Evolutionary conservation across 805 yeast species (phyloP), one percentile per base, ranked within the genome.

Genomic region (Kodamaea kaohsiungensis): DNA sequence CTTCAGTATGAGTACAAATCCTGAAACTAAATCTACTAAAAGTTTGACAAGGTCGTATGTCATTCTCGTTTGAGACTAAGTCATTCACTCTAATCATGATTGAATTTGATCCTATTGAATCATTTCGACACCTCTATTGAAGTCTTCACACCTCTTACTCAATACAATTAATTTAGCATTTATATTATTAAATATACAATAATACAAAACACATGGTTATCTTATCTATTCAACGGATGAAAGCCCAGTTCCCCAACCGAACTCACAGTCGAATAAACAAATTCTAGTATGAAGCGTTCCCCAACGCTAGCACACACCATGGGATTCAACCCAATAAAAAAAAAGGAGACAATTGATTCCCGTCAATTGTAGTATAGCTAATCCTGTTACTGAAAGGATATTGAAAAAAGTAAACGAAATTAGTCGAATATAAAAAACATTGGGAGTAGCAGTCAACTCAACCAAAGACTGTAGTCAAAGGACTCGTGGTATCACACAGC

Each of bases 191-290:
- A 49, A 50, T 49, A 49, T 48, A 50, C 48, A 46, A 46, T 46
- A 30, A 27, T 27, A 30, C 16, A 46, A 46, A 18, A 40, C 51
- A 48, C 25, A 22, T 47, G 46, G 17, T 33, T 8, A 37, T 38
- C 45, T 48, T 46, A 48, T 40, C 18, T 43, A 18, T 43, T 30
- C 22, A 43, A 37, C 38, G 2, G 2, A 30, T n/a, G 45, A 12
- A 17, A 17, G 45, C 45, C 27, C 22, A 46, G 54, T 51, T 51
- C 54, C 54, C 54, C 54, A 51, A 51, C 54, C 49, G 9, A 4
- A 37, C 45, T 35, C 48, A 43, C 49, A 3, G 22, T 37, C 48
- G 15, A 19, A 22, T 39, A 40, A 16, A 30, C 46, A 48, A 30
- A 8, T 30, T 30, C 35, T 30, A 30, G 43, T 18, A 49, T 42